Evolutionary conservation across 116 monocot species (phyloP).

Genomic region (Trichopus zeylanicus): DNA sequence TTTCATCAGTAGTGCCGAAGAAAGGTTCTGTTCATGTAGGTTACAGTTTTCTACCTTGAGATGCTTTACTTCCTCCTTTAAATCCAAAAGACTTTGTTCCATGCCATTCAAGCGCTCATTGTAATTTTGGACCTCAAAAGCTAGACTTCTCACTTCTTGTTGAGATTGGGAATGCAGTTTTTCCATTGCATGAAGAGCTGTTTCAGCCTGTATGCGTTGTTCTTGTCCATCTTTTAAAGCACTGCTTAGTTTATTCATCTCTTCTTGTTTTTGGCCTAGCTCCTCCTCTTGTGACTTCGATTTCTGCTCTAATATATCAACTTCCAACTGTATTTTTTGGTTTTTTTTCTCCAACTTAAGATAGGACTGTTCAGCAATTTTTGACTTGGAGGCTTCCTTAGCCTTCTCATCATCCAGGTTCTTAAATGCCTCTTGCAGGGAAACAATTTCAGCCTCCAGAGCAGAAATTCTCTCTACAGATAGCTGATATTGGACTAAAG

Average conservation of each 20-base stretch:
- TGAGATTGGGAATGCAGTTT: slow-evolving; percentile 37
- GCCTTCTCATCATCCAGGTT: slow-evolving; percentile 22
- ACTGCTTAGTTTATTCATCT: slow-evolving; percentile 26
- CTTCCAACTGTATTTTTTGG: slow-evolving; percentile 13
- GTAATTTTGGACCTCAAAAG: slow-evolving; percentile 26
- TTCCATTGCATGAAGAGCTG: slow-evolving; percentile 34
- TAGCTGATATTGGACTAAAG: slow-evolving; percentile 27
- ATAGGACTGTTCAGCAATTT: slow-evolving; percentile 19
- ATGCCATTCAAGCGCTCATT: slow-evolving; percentile 37
- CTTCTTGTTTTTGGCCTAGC: slow-evolving; percentile 24
- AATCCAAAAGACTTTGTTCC: slow-evolving; percentile 21
- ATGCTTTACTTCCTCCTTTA: slow-evolving; percentile 27
- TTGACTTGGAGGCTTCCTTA: slow-evolving; percentile 13
- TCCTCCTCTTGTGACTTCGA: slow-evolving; percentile 21
- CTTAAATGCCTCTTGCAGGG: slow-evolving; percentile 13
- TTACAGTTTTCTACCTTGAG: slow-evolving; percentile 34
- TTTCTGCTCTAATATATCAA: slow-evolving; percentile 21
- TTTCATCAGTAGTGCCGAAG: slow-evolving; percentile 22
- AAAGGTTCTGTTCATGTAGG: slow-evolving; percentile 25
- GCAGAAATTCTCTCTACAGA: slow-evolving; percentile 29
- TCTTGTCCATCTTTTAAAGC: slow-evolving; percentile 35
- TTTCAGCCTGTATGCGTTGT: slow-evolving; percentile 22
- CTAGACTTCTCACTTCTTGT: slow-evolving; percentile 32
- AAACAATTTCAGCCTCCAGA: slow-evolving; percentile 25
- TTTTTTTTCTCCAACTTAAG: slow-evolving; percentile 11